phyloP scores from a whole-genome alignment of 768 basidiomycete genomes.

The Myochromella boudieri region DNA sequence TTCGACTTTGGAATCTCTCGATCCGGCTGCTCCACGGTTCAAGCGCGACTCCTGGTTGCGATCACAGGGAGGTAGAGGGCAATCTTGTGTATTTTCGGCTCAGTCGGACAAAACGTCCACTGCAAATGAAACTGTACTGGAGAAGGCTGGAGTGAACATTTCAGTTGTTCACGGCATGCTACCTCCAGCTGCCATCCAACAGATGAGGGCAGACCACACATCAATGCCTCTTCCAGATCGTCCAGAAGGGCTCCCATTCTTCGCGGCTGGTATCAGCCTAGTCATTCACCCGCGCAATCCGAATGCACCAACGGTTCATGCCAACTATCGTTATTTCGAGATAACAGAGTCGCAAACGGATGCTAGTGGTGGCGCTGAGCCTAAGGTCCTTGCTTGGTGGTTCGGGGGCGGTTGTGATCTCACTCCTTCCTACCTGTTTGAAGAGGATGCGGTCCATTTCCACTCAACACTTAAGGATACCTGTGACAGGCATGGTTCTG shows the following conservation, averaged over 20 bases:
- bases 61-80: slow-evolving; percentile 70
- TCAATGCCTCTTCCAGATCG: slow-evolving; percentile 67
- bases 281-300: slow-evolving; percentile 95
- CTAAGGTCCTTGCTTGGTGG: slow-evolving; percentile 88
- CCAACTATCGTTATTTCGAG: slow-evolving; percentile 98
- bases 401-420: slow-evolving; percentile 96
- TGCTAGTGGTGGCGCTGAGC: too few species aligned
- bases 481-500: slow-evolving; percentile 69
- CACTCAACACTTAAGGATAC: slow-evolving; percentile 77
- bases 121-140: slow-evolving; percentile 57
- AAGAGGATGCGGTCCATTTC: slow-evolving; percentile 86
- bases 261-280: slow-evolving; percentile 88
- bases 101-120: slow-evolving; percentile 30
- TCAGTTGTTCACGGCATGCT: slow-evolving; percentile 87
- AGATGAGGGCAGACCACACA: slow-evolving; percentile 93
- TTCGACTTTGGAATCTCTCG: slow-evolving; percentile 71
- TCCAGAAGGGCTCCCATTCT: slow-evolving; percentile 80
- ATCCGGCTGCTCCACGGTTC: slow-evolving; percentile 69
- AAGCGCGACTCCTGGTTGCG: slow-evolving; percentile 81
- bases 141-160: slow-evolving; percentile 96
- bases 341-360: slow-evolving; percentile 70
- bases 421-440: slow-evolving; percentile 90
- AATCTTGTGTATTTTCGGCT: slow-evolving; percentile 88
- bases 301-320: slow-evolving; percentile 89
- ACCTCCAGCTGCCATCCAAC: slow-evolving; percentile 85